phyloP scores from a whole-genome alignment of 306 rosid species.

The Prinsepia uniflora region DNA sequence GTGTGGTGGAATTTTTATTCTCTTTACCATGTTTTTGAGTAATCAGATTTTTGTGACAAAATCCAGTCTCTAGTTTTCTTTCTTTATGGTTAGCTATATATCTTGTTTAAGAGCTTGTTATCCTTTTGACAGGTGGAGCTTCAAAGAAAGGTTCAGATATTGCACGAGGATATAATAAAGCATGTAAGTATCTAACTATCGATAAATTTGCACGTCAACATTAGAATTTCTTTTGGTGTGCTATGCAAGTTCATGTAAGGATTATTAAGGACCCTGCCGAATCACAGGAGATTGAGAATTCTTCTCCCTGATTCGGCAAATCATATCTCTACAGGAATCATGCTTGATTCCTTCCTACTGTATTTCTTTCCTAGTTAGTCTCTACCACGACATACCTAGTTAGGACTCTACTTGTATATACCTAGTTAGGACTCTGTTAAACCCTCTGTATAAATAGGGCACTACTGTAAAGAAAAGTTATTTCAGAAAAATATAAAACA shows the following conservation, averaged over 20 bases:
- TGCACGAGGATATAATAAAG: constrained; percentile 79
- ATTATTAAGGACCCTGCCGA: too few relatives aligned
- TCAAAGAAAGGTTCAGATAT: constrained; percentile 53
- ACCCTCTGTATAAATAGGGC: too few relatives aligned
- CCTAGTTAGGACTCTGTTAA: too few relatives aligned
- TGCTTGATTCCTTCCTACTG: too few relatives aligned
- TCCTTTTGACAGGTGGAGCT: constrained; percentile 59
- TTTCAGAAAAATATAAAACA: too few relatives aligned
- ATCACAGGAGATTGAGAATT: too few relatives aligned
- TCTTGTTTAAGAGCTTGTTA: constrained; percentile 20
- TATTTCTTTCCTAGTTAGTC: too few relatives aligned
- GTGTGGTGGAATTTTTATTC: neutral
- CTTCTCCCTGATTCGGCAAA: too few relatives aligned
- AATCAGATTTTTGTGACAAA: neutral
- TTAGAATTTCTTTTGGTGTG: neutral
- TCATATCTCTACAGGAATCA: too few relatives aligned
- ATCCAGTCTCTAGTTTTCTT: neutral
- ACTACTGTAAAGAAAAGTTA: too few relatives aligned
- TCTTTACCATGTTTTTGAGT: neutral
- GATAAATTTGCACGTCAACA: neutral
- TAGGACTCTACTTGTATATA: too few relatives aligned
- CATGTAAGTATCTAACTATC: constrained; percentile 51
- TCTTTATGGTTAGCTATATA: neutral
- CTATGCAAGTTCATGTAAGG: neutral
- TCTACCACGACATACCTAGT: too few relatives aligned